Base-by-base conservation (phyloP, 1,284 basidiomycete species). In the Fomes fomentarius region DNA sequence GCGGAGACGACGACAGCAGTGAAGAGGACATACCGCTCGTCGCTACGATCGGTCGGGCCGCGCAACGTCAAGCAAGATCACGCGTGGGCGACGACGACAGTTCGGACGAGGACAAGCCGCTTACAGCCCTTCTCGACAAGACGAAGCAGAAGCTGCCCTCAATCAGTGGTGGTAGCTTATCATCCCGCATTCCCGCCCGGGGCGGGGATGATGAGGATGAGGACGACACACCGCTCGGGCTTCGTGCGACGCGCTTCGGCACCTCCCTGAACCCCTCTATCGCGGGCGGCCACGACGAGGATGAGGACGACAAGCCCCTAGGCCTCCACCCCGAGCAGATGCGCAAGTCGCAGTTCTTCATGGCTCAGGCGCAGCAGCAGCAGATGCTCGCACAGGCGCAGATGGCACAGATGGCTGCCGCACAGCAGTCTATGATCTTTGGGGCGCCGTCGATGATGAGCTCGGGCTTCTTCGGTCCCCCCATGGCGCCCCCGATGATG, bases 11-110 rank as follows among this genome's bases (percentile, higher is more conserved):
- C 22, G 76, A 76, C 19, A 80, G 85, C 62, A 88, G 85, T 61
- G 90, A 91, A 45, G 89, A 91, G 61, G 89, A 92, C 69, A 58
- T 91, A 39, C 89, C 89, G 6, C 74, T 91, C n/a, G 81, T 82
- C 21, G 80, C 81, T 12, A 81, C 87, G 11, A 75, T 85, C n/a
- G 71, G 74, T 45, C 78, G 79, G 22, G 81, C 75, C 14, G 67
- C 71, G 12, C 75, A 78, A 55, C 78, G 78, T 30, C 71, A 71
- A 19, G 72, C 74, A 17, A 68, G 65, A 34, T 63, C 63, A 12
- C 61, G 58, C 24, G 56, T 51, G 25, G 60, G 60, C 17, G 71
- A 69, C 22, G 72, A 74, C 25, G 73, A 74, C 17, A 82, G 84
- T 61, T 86, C 84, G 8, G 88, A 89, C 54, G 91, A 93, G 63